Percentiles rank a stretch among this genome's conserved stretches.
Evolutionary conservation across 2,329 filamentous ascomycete genomes (phyloP).

Genomic region (Pseudogymnoascus sp.): DNA sequence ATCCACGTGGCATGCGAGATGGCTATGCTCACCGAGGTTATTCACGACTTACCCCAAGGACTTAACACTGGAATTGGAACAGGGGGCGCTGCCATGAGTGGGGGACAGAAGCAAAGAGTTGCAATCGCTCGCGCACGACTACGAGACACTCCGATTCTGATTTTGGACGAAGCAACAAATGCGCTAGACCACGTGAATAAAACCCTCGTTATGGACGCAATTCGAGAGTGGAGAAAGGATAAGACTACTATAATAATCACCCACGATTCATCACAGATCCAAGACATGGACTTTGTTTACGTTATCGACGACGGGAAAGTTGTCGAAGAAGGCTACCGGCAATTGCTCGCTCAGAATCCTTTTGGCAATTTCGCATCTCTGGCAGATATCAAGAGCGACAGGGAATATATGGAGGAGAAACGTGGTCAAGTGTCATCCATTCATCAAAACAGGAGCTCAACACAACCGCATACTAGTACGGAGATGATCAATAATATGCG

Average conservation of each 20-base stretch:
- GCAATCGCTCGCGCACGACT: slow-evolving; percentile 73
- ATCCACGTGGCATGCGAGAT: slow-evolving; percentile 58
- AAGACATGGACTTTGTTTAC: slow-evolving; percentile 68
- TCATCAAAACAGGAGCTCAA: neutral
- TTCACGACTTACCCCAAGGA: slow-evolving; percentile 61
- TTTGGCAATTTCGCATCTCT: slow-evolving; percentile 42
- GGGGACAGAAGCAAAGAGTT: slow-evolving; percentile 77
- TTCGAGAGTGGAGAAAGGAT: slow-evolving; percentile 68
- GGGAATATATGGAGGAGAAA: neutral
- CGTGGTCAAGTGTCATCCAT: neutral
- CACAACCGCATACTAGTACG: neutral
- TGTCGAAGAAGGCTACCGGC: slow-evolving; percentile 61
- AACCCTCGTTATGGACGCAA: slow-evolving; percentile 62
- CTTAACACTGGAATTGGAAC: slow-evolving; percentile 65
- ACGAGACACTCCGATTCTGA: slow-evolving; percentile 70
- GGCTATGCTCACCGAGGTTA: slow-evolving; percentile 62
- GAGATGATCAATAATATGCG: neutral
- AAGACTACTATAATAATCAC: slow-evolving; percentile 93
- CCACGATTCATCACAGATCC: slow-evolving; percentile 76
- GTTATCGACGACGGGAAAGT: slow-evolving; percentile 66
- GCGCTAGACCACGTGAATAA: slow-evolving; percentile 72
- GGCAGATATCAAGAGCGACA: neutral
- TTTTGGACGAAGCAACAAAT: slow-evolving; percentile 85
- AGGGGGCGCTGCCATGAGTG: slow-evolving; percentile 68
- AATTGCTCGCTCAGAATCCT: slow-evolving; percentile 43